Percentiles rank a stretch among this genome's conserved stretches.
phyloP scores from a whole-genome alignment of 306 rosid genomes.

The Rosa rugosa region DNA sequence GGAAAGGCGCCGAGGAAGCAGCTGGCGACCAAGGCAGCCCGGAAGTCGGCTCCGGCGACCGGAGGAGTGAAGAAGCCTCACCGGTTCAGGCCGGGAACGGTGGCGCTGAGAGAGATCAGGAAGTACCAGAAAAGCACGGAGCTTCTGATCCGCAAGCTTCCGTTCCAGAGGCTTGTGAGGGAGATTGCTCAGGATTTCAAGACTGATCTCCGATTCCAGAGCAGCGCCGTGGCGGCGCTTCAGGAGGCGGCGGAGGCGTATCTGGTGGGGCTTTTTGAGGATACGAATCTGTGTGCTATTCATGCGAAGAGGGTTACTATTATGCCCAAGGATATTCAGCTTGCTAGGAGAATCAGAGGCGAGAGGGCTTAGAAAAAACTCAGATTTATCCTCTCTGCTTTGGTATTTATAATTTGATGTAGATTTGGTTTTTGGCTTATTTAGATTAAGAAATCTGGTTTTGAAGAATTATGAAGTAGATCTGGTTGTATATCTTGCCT shows the following conservation, averaged over 20 bases:
- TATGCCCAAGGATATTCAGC: constrained; percentile 23
- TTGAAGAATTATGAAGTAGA: neutral
- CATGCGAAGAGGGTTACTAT: constrained; percentile 29
- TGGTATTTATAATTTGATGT: no score
- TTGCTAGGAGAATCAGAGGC: constrained; percentile 16
- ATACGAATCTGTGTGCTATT: constrained; percentile 29
- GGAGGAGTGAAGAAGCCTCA: constrained; percentile 40
- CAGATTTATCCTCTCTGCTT: no score
- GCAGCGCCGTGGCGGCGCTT: constrained; percentile 37
- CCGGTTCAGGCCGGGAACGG: constrained; percentile 26
- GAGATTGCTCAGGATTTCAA: constrained; percentile 36
- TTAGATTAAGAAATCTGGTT: neutral
- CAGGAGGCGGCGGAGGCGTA: constrained; percentile 39
- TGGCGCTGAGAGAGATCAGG: constrained; percentile 33
- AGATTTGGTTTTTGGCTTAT: neutral
- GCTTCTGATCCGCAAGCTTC: constrained; percentile 34
- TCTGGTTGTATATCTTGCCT: neutral
- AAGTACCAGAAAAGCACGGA: constrained; percentile 35
- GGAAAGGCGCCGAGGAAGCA: constrained; percentile 35
- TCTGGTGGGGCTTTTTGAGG: constrained; percentile 30
- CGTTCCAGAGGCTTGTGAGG: constrained; percentile 33
- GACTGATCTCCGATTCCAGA: constrained; percentile 34
- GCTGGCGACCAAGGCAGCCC: constrained; percentile 34
- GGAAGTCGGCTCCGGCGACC: constrained; percentile 36
- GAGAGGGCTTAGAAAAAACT: constrained; percentile 19